These are phyloP conservation scores for Brassica hybrid DNA, from an alignment of 441 rosid species.

Conservation along the genomic window DNA sequence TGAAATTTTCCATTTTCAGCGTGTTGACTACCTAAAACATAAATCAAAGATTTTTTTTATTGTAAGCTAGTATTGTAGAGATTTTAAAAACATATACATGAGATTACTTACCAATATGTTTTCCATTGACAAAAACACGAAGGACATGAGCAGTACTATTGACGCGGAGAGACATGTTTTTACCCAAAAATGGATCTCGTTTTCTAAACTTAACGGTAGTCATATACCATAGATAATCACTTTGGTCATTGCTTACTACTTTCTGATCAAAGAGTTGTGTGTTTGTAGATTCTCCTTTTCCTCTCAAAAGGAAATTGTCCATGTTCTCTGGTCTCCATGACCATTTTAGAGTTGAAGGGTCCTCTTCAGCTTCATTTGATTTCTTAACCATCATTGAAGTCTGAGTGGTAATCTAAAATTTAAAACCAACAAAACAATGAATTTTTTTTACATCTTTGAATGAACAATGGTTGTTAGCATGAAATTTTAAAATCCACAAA, in stretches of 20 bases:
- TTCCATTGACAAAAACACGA: conserved; percentile 65
- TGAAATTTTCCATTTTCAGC: conserved; percentile 37
- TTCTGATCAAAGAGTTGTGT: conserved; percentile 64
- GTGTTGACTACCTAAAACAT: conserved; percentile 53
- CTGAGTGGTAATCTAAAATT: too few relatives aligned
- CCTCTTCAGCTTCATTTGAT: conserved; percentile 49
- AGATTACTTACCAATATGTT: conserved; percentile 50
- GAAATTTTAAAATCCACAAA: not conserved
- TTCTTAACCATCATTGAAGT: too few relatives aligned
- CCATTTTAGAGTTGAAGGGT: conserved; percentile 44
- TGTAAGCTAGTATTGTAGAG: not conserved
- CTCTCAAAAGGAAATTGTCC: conserved; percentile 27
- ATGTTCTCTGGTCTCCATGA: conserved; percentile 59
- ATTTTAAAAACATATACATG: not conserved
- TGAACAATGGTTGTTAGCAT: too few relatives aligned
- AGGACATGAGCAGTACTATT: conserved; percentile 67
- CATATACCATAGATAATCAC: conserved; percentile 82
- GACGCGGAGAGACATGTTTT: conserved; percentile 18
- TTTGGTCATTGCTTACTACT: conserved; percentile 49
- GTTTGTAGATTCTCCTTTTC: conserved; percentile 46
- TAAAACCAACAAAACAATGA: too few relatives aligned
- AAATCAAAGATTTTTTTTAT: not conserved
- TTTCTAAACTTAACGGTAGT: too few relatives aligned
- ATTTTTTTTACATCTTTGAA: too few relatives aligned
- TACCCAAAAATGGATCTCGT: conserved; percentile 48